These are phyloP conservation scores for Arthrocladium fulminans DNA, from an alignment of 2,329 filamentous ascomycete genomes.

Conservation along the genomic window DNA sequence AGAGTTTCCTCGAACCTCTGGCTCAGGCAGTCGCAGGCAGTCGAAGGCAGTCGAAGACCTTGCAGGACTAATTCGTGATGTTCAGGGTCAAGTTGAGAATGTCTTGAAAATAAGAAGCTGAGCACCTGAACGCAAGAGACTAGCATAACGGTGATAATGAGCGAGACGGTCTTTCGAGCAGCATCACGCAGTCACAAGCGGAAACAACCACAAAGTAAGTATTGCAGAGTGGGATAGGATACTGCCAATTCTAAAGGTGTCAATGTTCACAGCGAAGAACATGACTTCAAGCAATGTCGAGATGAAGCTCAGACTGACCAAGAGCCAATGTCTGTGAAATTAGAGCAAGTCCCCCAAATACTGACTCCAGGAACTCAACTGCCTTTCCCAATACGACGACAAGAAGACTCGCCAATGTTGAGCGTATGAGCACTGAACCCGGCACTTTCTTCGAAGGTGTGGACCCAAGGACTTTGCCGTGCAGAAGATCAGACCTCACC, in stretches of 20 bases:
- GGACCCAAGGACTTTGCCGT: not conserved
- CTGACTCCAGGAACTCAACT: not conserved
- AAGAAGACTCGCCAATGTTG: not conserved
- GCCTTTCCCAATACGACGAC: not conserved
- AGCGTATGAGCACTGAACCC: not conserved
- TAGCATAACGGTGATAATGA: constrained; percentile 15
- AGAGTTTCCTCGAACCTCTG: not conserved
- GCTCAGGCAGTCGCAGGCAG: not conserved
- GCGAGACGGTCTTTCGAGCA: not conserved
- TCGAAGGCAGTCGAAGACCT: not conserved
- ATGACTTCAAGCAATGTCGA: not conserved
- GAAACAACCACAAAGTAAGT: not conserved
- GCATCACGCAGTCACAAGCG: not conserved
- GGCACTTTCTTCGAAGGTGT: not conserved
- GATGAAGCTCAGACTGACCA: not conserved
- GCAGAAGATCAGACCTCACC: not conserved
- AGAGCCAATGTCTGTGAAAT: not conserved
- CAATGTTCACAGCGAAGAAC: not conserved
- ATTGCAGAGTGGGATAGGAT: not conserved
- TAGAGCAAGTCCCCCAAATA: not conserved
- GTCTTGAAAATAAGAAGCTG: constrained; percentile 6
- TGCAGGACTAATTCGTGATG: constrained; percentile 9
- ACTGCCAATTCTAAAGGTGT: not conserved
- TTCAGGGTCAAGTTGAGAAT: constrained; percentile 14
- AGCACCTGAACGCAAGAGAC: constrained; percentile 11